These are phyloP conservation scores for Neophaeococcomyces aloes DNA, from an alignment of 2,329 filamentous ascomycete species.

Conservation along the genomic window DNA sequence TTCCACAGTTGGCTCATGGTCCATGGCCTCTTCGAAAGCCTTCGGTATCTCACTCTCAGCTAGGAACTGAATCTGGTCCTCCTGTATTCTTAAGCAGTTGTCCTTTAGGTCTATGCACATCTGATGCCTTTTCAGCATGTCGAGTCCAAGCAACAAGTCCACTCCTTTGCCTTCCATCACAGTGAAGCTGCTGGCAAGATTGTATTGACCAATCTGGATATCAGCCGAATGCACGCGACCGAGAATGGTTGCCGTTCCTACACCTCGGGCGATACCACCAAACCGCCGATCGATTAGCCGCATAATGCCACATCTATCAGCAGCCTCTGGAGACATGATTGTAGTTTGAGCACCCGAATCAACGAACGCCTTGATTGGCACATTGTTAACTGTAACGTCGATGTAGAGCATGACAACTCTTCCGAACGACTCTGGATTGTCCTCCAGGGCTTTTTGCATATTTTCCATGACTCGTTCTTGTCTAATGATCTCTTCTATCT, in stretches of 20 bases:
- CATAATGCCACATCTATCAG: slow-evolving; percentile 90
- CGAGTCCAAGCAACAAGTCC: slow-evolving; percentile 80
- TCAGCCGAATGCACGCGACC: slow-evolving; percentile 91
- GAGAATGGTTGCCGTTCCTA: slow-evolving; percentile 88
- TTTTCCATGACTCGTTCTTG: slow-evolving; percentile 93
- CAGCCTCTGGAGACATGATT: slow-evolving; percentile 94
- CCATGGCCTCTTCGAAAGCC: slow-evolving; percentile 55
- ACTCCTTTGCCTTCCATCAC: slow-evolving; percentile 99
- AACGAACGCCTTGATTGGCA: slow-evolving; percentile 88
- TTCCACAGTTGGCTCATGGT: slow-evolving; percentile 70
- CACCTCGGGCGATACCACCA: slow-evolving; percentile 81
- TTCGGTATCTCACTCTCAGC: slow-evolving; percentile 93
- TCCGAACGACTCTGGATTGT: slow-evolving; percentile 90
- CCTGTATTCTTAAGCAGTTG: slow-evolving; percentile 78
- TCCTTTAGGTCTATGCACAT: slow-evolving; percentile 79
- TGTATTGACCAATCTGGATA: slow-evolving; percentile 81
- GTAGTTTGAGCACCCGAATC: slow-evolving; percentile 96
- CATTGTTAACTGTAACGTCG: slow-evolving; percentile 85
- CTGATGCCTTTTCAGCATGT: slow-evolving; percentile 95
- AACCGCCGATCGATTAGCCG: slow-evolving; percentile 87
- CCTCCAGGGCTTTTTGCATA: slow-evolving; percentile 88
- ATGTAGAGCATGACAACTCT: slow-evolving; percentile 95
- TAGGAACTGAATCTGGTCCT: slow-evolving; percentile 77
- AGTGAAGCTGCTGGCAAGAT: slow-evolving; percentile 88
- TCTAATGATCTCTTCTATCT: slow-evolving; percentile 94